These are phyloP conservation scores for Gracilaria caudata DNA, from an alignment of 23 red algal genomes.

Conservation along the genomic window DNA sequence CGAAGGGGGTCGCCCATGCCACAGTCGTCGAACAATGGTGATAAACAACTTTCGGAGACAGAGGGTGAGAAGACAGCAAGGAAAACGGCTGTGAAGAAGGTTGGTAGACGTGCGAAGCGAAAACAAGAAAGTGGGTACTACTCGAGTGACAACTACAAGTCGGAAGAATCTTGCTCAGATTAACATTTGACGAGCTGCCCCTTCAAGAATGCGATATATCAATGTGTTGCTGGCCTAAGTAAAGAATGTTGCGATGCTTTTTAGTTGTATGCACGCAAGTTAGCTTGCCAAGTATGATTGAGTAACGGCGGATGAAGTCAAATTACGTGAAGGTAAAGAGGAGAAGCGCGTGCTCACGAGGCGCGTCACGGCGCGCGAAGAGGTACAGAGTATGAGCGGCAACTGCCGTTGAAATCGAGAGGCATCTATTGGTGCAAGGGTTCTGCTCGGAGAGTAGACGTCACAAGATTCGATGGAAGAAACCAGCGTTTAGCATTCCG, in stretches of 20 bases:
- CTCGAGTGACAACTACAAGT: constrained; percentile 13
- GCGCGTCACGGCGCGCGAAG: neutral
- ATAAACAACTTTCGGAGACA: neutral
- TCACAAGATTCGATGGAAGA: constrained; percentile 55
- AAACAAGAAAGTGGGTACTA: neutral
- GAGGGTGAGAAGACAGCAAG: neutral
- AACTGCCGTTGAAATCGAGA: neutral
- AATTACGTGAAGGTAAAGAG: too few species aligned
- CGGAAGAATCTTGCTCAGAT: neutral
- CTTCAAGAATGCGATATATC: neutral
- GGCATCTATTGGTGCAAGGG: neutral
- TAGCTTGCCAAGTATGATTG: too few species aligned
- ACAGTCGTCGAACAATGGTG: neutral
- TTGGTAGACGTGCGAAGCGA: neutral
- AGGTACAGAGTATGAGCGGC: neutral
- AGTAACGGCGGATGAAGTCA: too few species aligned
- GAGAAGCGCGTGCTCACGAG: too few species aligned
- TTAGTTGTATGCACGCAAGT: too few species aligned
- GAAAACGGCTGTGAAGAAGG: neutral
- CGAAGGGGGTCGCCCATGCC: neutral
- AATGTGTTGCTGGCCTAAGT: neutral
- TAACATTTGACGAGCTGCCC: too few species aligned
- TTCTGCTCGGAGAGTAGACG: neutral
- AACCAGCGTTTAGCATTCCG: constrained; percentile 51
- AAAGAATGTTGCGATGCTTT: neutral